phyloP scores from a whole-genome alignment of 345 rosid species.

The Heritiera littoralis region DNA sequence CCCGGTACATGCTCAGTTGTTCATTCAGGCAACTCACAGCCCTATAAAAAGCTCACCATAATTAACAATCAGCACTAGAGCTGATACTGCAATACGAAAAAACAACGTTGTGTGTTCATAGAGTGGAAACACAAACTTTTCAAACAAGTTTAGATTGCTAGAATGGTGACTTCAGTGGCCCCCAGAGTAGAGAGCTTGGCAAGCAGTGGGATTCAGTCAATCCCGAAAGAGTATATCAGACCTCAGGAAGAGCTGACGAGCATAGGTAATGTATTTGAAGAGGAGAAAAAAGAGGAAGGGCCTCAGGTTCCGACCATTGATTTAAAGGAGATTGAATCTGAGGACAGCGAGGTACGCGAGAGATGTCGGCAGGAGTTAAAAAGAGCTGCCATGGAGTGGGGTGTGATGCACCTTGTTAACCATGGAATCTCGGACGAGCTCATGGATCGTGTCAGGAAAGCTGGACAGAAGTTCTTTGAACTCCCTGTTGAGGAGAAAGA shows the following conservation, averaged over 20 bases:
- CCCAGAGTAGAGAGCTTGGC: conserved; percentile 74
- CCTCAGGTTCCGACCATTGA: conserved; percentile 86
- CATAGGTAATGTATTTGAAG: conserved; percentile 74
- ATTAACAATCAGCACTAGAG: background rate
- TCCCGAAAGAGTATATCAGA: conserved; percentile 79
- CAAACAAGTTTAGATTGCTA: background rate
- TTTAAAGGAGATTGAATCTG: conserved; percentile 56
- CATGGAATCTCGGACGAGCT: conserved; percentile 71
- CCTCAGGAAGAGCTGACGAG: conserved; percentile 72
- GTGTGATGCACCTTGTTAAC: conserved; percentile 93
- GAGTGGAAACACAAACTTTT: no score
- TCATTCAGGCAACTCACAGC: background rate
- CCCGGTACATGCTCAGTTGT: background rate
- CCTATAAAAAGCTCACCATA: conserved; percentile 20
- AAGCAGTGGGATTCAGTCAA: conserved; percentile 65
- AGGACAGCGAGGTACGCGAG: conserved; percentile 44
- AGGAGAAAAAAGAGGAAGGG: conserved; percentile 73
- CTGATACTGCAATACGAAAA: background rate
- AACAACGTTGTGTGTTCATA: background rate
- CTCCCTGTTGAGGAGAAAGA: conserved; percentile 85
- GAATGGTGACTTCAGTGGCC: conserved; percentile 34
- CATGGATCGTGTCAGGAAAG: conserved; percentile 59
- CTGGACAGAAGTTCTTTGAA: conserved; percentile 62
- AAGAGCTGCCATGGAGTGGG: conserved; percentile 75
- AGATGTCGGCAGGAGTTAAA: conserved; percentile 56